phyloP scores from a whole-genome alignment of 208 protist species.

The Wallacemonas sp. region DNA sequence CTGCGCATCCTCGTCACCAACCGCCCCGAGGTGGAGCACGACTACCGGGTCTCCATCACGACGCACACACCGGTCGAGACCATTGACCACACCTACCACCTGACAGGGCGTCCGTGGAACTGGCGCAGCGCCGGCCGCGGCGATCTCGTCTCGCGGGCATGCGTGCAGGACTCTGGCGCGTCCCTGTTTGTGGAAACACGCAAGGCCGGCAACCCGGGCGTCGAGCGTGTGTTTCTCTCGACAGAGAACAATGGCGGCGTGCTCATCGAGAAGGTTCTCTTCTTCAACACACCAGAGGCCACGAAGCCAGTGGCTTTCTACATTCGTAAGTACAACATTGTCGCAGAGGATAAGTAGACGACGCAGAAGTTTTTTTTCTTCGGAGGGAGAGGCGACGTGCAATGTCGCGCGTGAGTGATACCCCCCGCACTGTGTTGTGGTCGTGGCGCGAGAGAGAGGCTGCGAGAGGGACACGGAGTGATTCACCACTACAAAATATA shows the following conservation, averaged over 20 bases:
- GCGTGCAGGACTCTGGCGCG: conserved; percentile 34
- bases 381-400: too few relatives aligned
- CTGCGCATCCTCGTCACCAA: conserved; percentile 20
- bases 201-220: conserved; percentile 18
- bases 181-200: conserved; percentile 52
- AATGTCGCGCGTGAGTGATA: too few relatives aligned
- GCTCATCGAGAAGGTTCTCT: conserved; percentile 43
- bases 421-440: too few relatives aligned
- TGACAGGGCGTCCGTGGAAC: conserved; percentile 34
- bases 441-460: too few relatives aligned
- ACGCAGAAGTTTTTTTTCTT: too few relatives aligned
- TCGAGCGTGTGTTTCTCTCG: conserved; percentile 52
- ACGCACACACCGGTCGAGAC: conserved; percentile 30
- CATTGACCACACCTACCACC: conserved; percentile 10
- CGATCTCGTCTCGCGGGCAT: conserved; percentile 34
- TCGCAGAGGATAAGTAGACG: conserved; percentile 1
- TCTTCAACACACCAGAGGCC: conserved; percentile 19
- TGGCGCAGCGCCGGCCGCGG: conserved; percentile 39
- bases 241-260: conserved; percentile 31
- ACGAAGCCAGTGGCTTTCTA: conserved; percentile 31
- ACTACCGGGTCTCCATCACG: conserved; percentile 23
- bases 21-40: conserved; percentile 25
- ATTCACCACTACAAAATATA: too few relatives aligned
- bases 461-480: too few relatives aligned
- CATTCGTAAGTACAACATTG: conserved; percentile 28